These are phyloP conservation scores for Yamadazyma paraphyllophila DNA, from an alignment of 805 yeast species.

Conservation along the genomic window DNA sequence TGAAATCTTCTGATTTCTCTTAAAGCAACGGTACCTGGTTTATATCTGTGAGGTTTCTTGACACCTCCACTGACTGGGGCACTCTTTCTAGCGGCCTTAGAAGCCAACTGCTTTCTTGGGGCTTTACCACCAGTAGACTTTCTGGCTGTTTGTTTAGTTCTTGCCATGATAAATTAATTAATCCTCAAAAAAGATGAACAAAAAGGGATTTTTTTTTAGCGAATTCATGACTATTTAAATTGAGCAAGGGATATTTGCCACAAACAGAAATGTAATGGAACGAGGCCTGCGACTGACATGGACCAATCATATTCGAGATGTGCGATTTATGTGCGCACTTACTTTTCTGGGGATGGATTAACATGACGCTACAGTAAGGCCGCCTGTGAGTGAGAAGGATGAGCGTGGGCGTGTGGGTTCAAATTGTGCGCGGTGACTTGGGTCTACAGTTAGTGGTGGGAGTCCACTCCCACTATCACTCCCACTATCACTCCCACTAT, in stretches of 20 bases:
- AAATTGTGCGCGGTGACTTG: no score
- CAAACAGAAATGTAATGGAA: background rate
- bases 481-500: no score
- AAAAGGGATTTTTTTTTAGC: background rate
- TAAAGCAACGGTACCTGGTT: slow-evolving; percentile 96
- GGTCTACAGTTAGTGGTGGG: no score
- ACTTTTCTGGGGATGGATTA: no score
- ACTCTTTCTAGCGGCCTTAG: slow-evolving; percentile 90
- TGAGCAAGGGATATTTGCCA: background rate
- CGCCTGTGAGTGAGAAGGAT: no score
- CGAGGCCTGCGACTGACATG: background rate
- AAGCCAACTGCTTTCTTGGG: slow-evolving; percentile 90
- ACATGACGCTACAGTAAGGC: no score
- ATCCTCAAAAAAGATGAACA: no score
- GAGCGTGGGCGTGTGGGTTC: no score
- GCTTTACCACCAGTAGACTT: slow-evolving; percentile 95
- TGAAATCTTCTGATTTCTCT: slow-evolving; percentile 98
- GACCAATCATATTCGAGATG: background rate
- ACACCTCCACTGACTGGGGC: slow-evolving; percentile 93
- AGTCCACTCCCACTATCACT: no score
- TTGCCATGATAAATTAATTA: slow-evolving; percentile 67
- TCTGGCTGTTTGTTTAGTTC: slow-evolving; percentile 94
- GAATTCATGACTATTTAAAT: slow-evolving; percentile 3
- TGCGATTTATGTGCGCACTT: background rate
- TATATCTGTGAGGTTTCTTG: slow-evolving; percentile 92